Evolutionary conservation across 2,329 filamentous ascomycete genomes (phyloP).

Genomic region (Aspergillus sp.): DNA sequence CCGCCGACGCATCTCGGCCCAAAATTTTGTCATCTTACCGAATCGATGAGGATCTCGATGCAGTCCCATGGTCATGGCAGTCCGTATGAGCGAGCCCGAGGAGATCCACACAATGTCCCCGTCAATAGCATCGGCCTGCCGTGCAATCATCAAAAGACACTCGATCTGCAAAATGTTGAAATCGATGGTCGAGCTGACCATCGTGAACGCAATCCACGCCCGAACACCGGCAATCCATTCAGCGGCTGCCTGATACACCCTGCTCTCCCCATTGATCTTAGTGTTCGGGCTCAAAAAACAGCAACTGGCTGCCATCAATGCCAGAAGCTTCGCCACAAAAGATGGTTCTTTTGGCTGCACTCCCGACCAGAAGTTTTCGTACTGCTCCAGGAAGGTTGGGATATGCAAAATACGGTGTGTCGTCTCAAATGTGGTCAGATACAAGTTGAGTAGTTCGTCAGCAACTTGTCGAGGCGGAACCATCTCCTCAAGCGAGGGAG

Average conservation of each 20-base stretch:
- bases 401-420: conserved; percentile 61
- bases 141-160: conserved; percentile 37
- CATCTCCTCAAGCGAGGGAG: conserved; percentile 34
- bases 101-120: conserved; percentile 40
- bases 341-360: conserved; percentile 42
- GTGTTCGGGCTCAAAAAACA: conserved; percentile 42
- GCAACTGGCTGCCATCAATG: conserved; percentile 44
- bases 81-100: conserved; percentile 43
- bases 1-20: conserved; percentile 49
- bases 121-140: conserved; percentile 33
- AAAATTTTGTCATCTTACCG: conserved; percentile 39
- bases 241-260: conserved; percentile 52
- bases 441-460: conserved; percentile 55
- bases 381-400: conserved; percentile 59
- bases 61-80: conserved; percentile 46
- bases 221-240: conserved; percentile 42
- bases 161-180: conserved; percentile 38
- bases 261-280: conserved; percentile 30
- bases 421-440: conserved; percentile 60
- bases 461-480: conserved; percentile 51
- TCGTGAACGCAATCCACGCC: conserved; percentile 35
- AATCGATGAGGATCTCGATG: conserved; percentile 43
- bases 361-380: conserved; percentile 56
- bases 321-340: conserved; percentile 51
- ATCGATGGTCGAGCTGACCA: conserved; percentile 34